phyloP scores from a whole-genome alignment of 108 stramenopile species.

The Cylindrotheca fusiformis region DNA sequence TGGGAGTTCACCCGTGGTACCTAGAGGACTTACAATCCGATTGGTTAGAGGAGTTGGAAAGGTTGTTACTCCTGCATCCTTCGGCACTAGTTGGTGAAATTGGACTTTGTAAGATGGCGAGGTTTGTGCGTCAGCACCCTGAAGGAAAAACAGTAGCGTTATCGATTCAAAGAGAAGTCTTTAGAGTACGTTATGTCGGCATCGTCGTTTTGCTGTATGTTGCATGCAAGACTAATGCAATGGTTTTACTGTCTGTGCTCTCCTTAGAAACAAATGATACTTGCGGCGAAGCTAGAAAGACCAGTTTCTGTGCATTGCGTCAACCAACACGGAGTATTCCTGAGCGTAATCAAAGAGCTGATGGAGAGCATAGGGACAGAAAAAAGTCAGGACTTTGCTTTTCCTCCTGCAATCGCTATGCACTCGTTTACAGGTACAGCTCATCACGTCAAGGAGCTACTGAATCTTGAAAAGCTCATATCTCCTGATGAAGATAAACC shows the following conservation, averaged over 20 bases:
- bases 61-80: slow-evolving; percentile 56
- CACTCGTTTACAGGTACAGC: slow-evolving; percentile 85
- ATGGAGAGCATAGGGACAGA: slow-evolving; percentile 20
- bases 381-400: background rate
- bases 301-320: slow-evolving; percentile 85
- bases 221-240: background rate
- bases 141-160: slow-evolving; percentile 67
- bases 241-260: background rate
- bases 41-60: slow-evolving; percentile 64
- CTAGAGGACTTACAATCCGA: slow-evolving; percentile 19
- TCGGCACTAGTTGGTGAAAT: slow-evolving; percentile 73
- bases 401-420: slow-evolving; percentile 73
- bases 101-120: slow-evolving; percentile 79
- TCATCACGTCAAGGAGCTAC: slow-evolving; percentile 72
- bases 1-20: slow-evolving; percentile 88
- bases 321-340: slow-evolving; percentile 61
- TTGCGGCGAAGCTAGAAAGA: slow-evolving; percentile 65
- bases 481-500: background rate
- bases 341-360: slow-evolving; percentile 48
- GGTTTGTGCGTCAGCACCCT: slow-evolving; percentile 63
- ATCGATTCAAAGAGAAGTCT: slow-evolving; percentile 60
- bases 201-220: background rate
- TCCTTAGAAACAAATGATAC: slow-evolving; percentile 44
- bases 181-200: slow-evolving; percentile 9
- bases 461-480: slow-evolving; percentile 45